Evolutionary conservation across 257 asterid species (phyloP).

Genomic region (Solanum ossicruentum): DNA sequence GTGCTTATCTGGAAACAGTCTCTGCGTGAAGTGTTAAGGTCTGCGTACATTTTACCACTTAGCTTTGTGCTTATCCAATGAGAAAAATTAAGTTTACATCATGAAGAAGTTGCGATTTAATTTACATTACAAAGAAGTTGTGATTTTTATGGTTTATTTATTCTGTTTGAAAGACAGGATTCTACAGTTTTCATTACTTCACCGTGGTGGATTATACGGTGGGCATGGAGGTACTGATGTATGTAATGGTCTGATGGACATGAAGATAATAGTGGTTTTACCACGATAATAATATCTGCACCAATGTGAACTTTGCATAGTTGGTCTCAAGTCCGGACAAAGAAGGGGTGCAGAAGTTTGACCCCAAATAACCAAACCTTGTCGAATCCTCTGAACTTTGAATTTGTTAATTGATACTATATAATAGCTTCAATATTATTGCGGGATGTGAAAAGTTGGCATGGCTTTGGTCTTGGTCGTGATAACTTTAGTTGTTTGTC

Average conservation of each 20-base stretch:
- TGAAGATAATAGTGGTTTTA: neutral
- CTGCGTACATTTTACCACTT: no score
- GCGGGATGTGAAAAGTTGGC: neutral
- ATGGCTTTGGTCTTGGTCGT: no score
- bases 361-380: neutral
- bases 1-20: neutral
- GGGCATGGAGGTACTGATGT: neutral
- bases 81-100: neutral
- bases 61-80: neutral
- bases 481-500: no score
- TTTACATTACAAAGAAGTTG: neutral
- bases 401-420: neutral
- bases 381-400: neutral
- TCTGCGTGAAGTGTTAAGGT: no score
- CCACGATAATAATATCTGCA: neutral
- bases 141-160: neutral
- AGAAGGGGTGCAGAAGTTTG: neutral
- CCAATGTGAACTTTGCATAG: neutral
- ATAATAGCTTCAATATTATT: neutral
- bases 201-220: neutral
- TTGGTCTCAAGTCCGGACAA: neutral
- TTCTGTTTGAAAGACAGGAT: neutral
- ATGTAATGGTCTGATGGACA: neutral
- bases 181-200: neutral
- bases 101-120: neutral